Base-by-base conservation (phyloP, 2,329 filamentous ascomycete genomes). In the Trichoderma guizhouense region DNA sequence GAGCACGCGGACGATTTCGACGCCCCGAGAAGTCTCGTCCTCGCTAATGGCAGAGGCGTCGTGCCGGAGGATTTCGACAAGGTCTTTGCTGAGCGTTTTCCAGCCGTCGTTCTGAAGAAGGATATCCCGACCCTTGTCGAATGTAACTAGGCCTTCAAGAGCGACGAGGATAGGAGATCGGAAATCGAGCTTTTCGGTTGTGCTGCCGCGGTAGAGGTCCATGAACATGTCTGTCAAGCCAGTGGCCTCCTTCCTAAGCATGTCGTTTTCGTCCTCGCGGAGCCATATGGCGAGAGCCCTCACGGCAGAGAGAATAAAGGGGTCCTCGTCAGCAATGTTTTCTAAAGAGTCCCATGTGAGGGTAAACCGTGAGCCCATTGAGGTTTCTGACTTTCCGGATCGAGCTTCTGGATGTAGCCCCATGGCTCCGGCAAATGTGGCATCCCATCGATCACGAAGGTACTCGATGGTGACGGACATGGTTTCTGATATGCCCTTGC, bases 361-460 rank as follows among this genome's bases (percentile, higher is more conserved):
- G 0, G 86, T 86, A 32, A 83, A 81, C 30, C 81, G 81, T 18
- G 80, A 83, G 1, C 86, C 86, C 14, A 81, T 81, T 15, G 80
- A 80, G 2, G 85, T 85, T 51, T 85, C 81, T 15, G 84, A 79
- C 2, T 80, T 80, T 14, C 81, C 82, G 2, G 77, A 73, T 39
- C 88, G 85, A 6, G 88, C 88, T 11, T 87, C 85, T 1, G 86
- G 87, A 76, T 92, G 88, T 7, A 92, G 78, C 3, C 89, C 89
- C 78, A 87, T 85, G 7, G 88, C 87, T 12, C 89, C 90, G 4
- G 89, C 87, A n/a, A 88, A 82, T 2, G 88, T 87, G 5, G 88
- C 88, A 76, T 93, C 91, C 88, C 89, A 92, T n/a, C 90, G 83
- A 76, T 93, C 91, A 53, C 90, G 86, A 2, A 93, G 83, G 77